Conservation (phyloP, 495 filamentous ascomycete genomes). For the Neohortaea acidophila region DNA sequence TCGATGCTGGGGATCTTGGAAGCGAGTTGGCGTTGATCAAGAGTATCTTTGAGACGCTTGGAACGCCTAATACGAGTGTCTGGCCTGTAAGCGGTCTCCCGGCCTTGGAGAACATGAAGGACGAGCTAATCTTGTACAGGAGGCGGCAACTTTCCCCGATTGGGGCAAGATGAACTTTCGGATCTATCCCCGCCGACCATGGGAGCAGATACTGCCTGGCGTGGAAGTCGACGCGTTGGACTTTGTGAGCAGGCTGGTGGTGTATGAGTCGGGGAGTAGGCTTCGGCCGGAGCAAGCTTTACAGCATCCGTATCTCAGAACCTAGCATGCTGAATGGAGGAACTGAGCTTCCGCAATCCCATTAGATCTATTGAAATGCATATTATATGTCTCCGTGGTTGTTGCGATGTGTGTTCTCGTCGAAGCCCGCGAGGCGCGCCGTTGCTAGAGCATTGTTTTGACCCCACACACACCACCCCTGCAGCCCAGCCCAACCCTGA, state of each 20-base stretch:
- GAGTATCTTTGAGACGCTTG: conserved; percentile 78
- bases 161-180: conserved; percentile 54
- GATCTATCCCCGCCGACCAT: conserved; percentile 35
- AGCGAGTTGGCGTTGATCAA: conserved; percentile 82
- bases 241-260: conserved; percentile 38
- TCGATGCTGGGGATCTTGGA: conserved; percentile 74
- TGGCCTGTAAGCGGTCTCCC: conserved; percentile 60
- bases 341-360: too few species aligned
- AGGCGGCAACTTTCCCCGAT: conserved; percentile 40
- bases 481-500: too few species aligned
- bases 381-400: too few species aligned
- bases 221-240: conserved; percentile 37
- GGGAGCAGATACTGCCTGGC: conserved; percentile 38
- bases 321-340: not conserved
- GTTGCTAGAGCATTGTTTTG: too few species aligned
- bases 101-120: too few species aligned
- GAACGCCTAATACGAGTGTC: conserved; percentile 56
- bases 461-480: too few species aligned
- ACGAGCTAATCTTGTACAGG: conserved; percentile 32
- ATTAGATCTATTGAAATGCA: too few species aligned
- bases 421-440: too few species aligned
- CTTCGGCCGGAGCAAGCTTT: conserved; percentile 34
- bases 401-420: too few species aligned
- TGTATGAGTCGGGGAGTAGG: conserved; percentile 41
- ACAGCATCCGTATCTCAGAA: conserved; percentile 16